These are phyloP conservation scores for Lichenothelia convexa DNA, from an alignment of 495 filamentous ascomycete genomes.

Conservation along the genomic window DNA sequence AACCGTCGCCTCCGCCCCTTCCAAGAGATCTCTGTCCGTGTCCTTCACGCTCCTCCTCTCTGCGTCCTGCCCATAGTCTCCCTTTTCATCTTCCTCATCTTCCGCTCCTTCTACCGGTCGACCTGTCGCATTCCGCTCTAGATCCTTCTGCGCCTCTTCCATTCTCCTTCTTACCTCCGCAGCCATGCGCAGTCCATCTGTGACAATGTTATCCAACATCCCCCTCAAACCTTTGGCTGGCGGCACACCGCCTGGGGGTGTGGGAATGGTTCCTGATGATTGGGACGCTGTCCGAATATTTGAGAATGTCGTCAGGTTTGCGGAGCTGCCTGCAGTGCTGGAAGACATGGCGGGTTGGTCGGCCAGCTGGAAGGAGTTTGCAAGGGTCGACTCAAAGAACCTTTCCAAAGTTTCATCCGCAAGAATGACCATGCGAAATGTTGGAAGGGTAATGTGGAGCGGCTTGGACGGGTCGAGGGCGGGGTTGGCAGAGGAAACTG, in stretches of 20 bases:
- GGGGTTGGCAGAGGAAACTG: slow-evolving; percentile 51
- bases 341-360: slow-evolving; percentile 26
- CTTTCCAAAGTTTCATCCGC: slow-evolving; percentile 89
- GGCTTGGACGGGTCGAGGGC: slow-evolving; percentile 86
- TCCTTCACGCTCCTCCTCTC: slow-evolving; percentile 48
- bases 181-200: slow-evolving; percentile 87
- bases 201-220: slow-evolving; percentile 91
- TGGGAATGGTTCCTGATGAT: slow-evolving; percentile 7
- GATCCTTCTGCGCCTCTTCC: slow-evolving; percentile 77
- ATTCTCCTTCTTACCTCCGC: slow-evolving; percentile 76
- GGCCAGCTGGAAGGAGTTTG: slow-evolving; percentile 50
- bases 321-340: slow-evolving; percentile 24
- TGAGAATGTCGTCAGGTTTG: slow-evolving; percentile 64
- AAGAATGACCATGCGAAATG: slow-evolving; percentile 95
- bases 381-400: slow-evolving; percentile 78
- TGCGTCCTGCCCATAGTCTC: slow-evolving; percentile 34
- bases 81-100: slow-evolving; percentile 63
- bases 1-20: slow-evolving; percentile 59
- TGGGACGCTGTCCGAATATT: slow-evolving; percentile 10
- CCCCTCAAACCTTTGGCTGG: slow-evolving; percentile 70
- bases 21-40: slow-evolving; percentile 59
- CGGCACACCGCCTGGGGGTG: slow-evolving; percentile 25
- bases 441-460: slow-evolving; percentile 88
- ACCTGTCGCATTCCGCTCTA: slow-evolving; percentile 50
- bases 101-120: slow-evolving; percentile 36